Percentiles rank a stretch among this genome's conserved stretches.
phyloP scores from a whole-genome alignment of 768 basidiomycete genomes.

The Boletus coccyginus region DNA sequence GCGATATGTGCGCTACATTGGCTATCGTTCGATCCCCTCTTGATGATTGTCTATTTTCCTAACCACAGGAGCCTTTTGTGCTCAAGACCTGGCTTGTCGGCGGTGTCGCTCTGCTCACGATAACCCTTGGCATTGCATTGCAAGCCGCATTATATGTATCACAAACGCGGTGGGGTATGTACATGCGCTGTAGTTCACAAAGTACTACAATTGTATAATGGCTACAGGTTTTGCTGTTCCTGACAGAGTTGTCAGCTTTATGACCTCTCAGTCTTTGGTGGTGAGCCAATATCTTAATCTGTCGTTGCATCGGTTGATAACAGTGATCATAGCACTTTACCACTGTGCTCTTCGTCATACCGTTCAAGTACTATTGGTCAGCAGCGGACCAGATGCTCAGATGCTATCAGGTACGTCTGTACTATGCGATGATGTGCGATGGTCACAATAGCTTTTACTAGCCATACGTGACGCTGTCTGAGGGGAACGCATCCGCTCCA shows the following conservation, averaged over 20 bases:
- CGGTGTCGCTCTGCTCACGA: slow-evolving; percentile 40
- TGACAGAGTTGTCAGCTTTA: slow-evolving; percentile 40
- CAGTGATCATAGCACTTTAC: slow-evolving; percentile 48
- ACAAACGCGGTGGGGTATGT: slow-evolving; percentile 16
- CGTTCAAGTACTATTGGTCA: slow-evolving; percentile 48
- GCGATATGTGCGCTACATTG: slow-evolving; percentile 39
- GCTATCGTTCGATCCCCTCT: background rate
- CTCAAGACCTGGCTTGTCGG: slow-evolving; percentile 40
- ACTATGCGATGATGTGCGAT: background rate
- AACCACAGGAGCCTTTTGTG: slow-evolving; percentile 26
- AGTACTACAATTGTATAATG: background rate
- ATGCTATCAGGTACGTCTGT: slow-evolving; percentile 51
- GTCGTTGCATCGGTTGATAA: background rate
- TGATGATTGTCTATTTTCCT: background rate
- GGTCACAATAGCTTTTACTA: slow-evolving; percentile 25
- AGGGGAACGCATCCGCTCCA: slow-evolving; percentile 51
- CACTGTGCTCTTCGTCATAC: slow-evolving; percentile 50
- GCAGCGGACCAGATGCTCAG: slow-evolving; percentile 53
- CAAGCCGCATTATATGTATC: slow-evolving; percentile 16
- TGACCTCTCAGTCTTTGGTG: slow-evolving; percentile 45
- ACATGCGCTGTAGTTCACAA: background rate
- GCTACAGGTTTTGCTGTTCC: slow-evolving; percentile 53
- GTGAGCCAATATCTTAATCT: slow-evolving; percentile 26
- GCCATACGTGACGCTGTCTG: slow-evolving; percentile 61
- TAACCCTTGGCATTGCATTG: slow-evolving; percentile 27